A percentile compares a stretch with the other conserved stretches of the same genome.
Evolutionary conservation across 208 protist species (phyloP).

Genomic region (Trichomonas vaginalis): DNA sequence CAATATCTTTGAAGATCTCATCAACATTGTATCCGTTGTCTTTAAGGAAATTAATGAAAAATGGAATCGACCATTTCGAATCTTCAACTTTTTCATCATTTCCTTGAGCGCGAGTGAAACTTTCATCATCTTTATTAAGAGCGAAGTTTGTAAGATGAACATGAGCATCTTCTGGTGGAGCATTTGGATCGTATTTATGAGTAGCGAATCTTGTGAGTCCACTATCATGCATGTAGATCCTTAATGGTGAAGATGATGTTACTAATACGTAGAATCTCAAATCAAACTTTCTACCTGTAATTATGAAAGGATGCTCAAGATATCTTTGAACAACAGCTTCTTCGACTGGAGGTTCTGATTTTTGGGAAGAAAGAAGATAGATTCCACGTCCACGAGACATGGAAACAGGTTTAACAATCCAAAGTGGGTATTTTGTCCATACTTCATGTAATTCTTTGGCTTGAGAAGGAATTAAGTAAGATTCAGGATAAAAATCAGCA

Average conservation of each 20-base stretch:
- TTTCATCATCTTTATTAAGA: not conserved
- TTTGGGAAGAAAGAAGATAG: not conserved
- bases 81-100: not conserved
- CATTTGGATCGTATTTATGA: slow-evolving; percentile 1
- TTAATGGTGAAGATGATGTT: slow-evolving; percentile 32
- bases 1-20: not conserved
- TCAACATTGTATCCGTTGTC: not conserved
- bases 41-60: not conserved
- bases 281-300: not conserved
- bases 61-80: slow-evolving; percentile 24
- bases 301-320: not conserved
- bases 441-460: not conserved
- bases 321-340: slow-evolving; percentile 22
- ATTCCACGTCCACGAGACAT: not conserved
- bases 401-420: not conserved
- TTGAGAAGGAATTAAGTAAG: not conserved
- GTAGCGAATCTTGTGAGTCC: not conserved
- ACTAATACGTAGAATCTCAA: slow-evolving; percentile 30
- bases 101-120: not conserved
- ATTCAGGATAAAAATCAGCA: not conserved
- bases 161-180: not conserved
- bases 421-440: not conserved
- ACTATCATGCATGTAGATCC: slow-evolving; percentile 35
- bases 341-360: not conserved
- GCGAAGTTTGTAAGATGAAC: slow-evolving; percentile 30